Evolutionary conservation across 2,329 filamentous ascomycete genomes (phyloP), one percentile per base, ranked within the genome.

Genomic region (Cordyceps javanica): DNA sequence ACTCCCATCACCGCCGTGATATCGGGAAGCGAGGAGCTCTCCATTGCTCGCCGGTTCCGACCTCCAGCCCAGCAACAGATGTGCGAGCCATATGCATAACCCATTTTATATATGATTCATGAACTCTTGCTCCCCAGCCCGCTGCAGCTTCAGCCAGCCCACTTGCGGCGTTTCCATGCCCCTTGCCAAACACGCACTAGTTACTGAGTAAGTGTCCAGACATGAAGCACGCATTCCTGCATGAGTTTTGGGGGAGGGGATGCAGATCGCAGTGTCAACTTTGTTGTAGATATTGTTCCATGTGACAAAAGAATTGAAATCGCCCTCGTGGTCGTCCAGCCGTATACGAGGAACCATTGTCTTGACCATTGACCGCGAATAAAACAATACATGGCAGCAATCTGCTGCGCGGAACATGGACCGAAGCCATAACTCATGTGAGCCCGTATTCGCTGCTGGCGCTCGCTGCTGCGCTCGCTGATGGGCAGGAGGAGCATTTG

Each of bases 251-350:
- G 46, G n/a, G n/a, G n/a, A n/a, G 28, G 38, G 9, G 19, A 54
- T 34, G 51, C 51, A 44, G 39, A 54, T 54, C 51, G 39, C 21
- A 26, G 51, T 39, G 32, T 41, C n/a, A 19, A 54, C n/a, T 13
- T 16, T 14, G 9, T 32, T 5, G 34, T n/a, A 3, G 8, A 6
- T 3, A 6, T 14, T 46, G 25, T 53, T 44, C 39, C 51, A 54
- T 54, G 51, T 54, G 39, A 54, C 9, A 39, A 21, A 19, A 14
- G 39, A 23, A n/a, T 2, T 13, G 38, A 41, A 30, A 51, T 28
- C 21, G n/a, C 7, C 28, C 19, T n/a, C 39, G 25, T 41, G 34
- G 5, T 21, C 9, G 8, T 54, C 50, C 25, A 30, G 25, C 26
- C n/a, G 11, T 34, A 23, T 51, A 21, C 11, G 7, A 41, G 23